Evolutionary conservation across 192 early-diverging fungal species (phyloP), one percentile per base, ranked within the genome.

Genomic region (Geosiphon pyriformis): DNA sequence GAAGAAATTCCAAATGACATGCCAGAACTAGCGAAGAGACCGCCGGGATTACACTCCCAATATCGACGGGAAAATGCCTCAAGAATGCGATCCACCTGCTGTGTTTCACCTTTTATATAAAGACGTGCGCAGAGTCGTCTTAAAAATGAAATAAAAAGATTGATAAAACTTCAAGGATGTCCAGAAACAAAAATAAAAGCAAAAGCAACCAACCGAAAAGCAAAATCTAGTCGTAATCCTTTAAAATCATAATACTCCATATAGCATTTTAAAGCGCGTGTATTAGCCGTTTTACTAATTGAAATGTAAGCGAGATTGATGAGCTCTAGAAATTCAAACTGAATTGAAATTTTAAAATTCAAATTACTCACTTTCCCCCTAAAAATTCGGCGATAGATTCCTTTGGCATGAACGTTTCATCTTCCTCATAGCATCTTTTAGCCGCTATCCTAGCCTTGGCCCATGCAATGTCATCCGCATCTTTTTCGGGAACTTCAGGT

Each of bases 11-110:
- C 31, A 23, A 35, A 52, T 15, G 26, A 51, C 35, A 68, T 78
- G 68, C 75, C 74, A 37, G 68, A 30, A 59, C 59, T 71, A 8
- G 79, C 80, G 32, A 74, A 78, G 0, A 85, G 53, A 27, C 75
- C 74, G 56, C 84, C 75, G 10, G 83, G 81, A 70, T 97, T 97
- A 75, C 92, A 95, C 34, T 85, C 79, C 73, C 88, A 89, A 71
- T 88, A 97, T 1, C 90, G 81, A 59, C 81, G 75, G n/a, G 94
- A 83, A 76, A 97, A 88, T 20, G 79, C 88, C 60, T 87, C 85
- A 52, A 98, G 73, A 42, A 98, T 87, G 29, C 96, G 85, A 75
- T 94, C 94, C 31, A 98, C 87, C 58, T 91, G 83, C 72, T 98
- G 96, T 17, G 94, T 86, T 75, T 98, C 96, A 29, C 90, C 96